Evolutionary conservation across 805 yeast genomes (phyloP).

Genomic region (Pichia scutulata): DNA sequence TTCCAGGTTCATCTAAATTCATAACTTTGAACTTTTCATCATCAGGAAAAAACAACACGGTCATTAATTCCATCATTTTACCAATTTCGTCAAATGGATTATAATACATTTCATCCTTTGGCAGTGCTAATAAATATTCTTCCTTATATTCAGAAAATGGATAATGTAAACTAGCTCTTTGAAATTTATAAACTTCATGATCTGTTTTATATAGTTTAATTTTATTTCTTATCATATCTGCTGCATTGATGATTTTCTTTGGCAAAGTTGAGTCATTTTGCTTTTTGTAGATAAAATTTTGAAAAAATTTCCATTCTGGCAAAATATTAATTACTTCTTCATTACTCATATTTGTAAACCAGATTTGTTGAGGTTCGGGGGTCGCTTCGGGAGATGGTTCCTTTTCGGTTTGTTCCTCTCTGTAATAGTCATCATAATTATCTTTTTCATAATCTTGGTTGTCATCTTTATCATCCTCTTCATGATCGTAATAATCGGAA

Average conservation of each 20-base stretch:
- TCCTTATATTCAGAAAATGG: slow-evolving; percentile 44
- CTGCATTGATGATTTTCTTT: slow-evolving; percentile 13
- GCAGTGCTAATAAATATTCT: slow-evolving; percentile 39
- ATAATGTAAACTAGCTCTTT: slow-evolving; percentile 24
- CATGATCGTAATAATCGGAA: not conserved
- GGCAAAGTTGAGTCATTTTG: slow-evolving; percentile 16
- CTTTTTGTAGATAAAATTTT: slow-evolving; percentile 17
- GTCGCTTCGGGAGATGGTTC: slow-evolving; percentile 4
- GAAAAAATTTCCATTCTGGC: slow-evolving; percentile 15
- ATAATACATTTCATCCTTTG: slow-evolving; percentile 46
- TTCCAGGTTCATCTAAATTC: slow-evolving; percentile 28
- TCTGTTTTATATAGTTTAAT: slow-evolving; percentile 23
- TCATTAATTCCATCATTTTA: slow-evolving; percentile 36
- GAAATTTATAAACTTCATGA: slow-evolving; percentile 21
- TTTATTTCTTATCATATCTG: slow-evolving; percentile 15
- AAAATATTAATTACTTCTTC: slow-evolving; percentile 7
- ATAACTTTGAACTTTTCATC: slow-evolving; percentile 27
- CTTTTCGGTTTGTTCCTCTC: slow-evolving; percentile 2
- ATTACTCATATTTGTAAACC: slow-evolving; percentile 19
- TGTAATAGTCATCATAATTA: not conserved
- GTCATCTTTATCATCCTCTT: not conserved
- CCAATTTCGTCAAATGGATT: slow-evolving; percentile 62
- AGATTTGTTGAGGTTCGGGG: slow-evolving; percentile 10
- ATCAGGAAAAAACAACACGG: slow-evolving; percentile 35
- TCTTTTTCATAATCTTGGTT: not conserved